Evolutionary conservation across 2,329 filamentous ascomycete genomes (phyloP).

Genomic region (Claviceps sorghi): DNA sequence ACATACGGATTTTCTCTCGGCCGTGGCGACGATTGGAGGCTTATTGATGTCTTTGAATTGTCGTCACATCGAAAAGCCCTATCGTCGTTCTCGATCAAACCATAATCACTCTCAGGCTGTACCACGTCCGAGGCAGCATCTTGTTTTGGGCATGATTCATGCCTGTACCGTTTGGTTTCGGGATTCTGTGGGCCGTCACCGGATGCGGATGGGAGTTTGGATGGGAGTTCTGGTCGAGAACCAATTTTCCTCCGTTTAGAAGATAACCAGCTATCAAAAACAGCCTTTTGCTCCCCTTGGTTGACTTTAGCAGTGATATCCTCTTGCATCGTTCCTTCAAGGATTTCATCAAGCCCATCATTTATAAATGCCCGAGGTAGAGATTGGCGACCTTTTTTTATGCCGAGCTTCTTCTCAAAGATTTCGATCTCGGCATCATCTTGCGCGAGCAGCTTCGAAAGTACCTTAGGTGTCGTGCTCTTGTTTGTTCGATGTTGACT

Average conservation of each 20-base stretch:
- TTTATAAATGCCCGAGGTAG: slow-evolving; percentile 60
- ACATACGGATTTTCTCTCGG: slow-evolving; percentile 77
- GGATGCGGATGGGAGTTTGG: not conserved
- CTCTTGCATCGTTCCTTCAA: slow-evolving; percentile 46
- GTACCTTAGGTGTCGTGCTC: slow-evolving; percentile 8
- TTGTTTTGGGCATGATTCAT: not conserved
- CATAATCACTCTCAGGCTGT: not conserved
- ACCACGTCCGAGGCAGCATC: not conserved
- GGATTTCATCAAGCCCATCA: slow-evolving; percentile 67
- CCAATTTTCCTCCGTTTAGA: slow-evolving; percentile 30
- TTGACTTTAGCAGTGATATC: slow-evolving; percentile 37
- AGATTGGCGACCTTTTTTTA: slow-evolving; percentile 61
- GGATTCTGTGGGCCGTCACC: not conserved
- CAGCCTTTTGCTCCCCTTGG: slow-evolving; percentile 44
- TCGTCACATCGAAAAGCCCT: slow-evolving; percentile 27
- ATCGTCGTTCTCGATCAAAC: slow-evolving; percentile 8
- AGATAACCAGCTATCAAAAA: slow-evolving; percentile 46
- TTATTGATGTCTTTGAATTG: slow-evolving; percentile 13
- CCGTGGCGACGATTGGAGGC: slow-evolving; percentile 22
- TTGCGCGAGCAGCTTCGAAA: slow-evolving; percentile 47
- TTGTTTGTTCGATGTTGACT: slow-evolving; percentile 16
- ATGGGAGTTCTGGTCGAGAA: slow-evolving; percentile 7
- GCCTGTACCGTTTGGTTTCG: not conserved
- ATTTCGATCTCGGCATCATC: slow-evolving; percentile 83
- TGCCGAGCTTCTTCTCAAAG: slow-evolving; percentile 74